Conservation (phyloP, 2,329 filamentous ascomycete genomes). For the Tolypocladium ovalisporum region DNA sequence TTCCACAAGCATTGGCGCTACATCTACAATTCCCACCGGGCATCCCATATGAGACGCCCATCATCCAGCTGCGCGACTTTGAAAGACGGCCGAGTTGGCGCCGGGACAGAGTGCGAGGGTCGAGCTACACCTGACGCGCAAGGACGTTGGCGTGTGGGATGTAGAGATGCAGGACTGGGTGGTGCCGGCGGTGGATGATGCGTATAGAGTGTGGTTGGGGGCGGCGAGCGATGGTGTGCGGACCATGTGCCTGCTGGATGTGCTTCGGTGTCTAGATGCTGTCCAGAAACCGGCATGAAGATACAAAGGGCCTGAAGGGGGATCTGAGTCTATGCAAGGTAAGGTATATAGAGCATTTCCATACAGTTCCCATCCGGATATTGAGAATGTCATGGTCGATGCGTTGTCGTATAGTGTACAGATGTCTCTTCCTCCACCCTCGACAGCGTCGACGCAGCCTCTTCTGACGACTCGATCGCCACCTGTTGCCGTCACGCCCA, state of each 20-base stretch:
- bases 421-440: background rate
- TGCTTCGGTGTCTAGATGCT: conserved; percentile 15
- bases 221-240: conserved; percentile 23
- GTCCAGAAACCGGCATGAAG: background rate
- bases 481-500: background rate
- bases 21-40: conserved; percentile 42
- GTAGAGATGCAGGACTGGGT: conserved; percentile 58
- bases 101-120: conserved; percentile 42
- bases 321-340: background rate
- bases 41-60: conserved; percentile 47
- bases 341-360: background rate
- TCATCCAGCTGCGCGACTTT: conserved; percentile 60
- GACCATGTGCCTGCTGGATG: conserved; percentile 17
- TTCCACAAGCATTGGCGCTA: conserved; percentile 54
- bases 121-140: conserved; percentile 48
- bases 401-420: background rate
- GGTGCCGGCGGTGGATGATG: conserved; percentile 24
- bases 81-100: conserved; percentile 50
- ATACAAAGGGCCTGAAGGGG: too few relatives aligned
- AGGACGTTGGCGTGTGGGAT: conserved; percentile 67
- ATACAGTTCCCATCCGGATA: background rate
- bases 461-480: background rate
- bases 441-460: background rate
- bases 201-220: conserved; percentile 28
- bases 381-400: background rate